Evolutionary conservation across 116 monocot species (phyloP).

Genomic region (Dioscorea cayenensis): DNA sequence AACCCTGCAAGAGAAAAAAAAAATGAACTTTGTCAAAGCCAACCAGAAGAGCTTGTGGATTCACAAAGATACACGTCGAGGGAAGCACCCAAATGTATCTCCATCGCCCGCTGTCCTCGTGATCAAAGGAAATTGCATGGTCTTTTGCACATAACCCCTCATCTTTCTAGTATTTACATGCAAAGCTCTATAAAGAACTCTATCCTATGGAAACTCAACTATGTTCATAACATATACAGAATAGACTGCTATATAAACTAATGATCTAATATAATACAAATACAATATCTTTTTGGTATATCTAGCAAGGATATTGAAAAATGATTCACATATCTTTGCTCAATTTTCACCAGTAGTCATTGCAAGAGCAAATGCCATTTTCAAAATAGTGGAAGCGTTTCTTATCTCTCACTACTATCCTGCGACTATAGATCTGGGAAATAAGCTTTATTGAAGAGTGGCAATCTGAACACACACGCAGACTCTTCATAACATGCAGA

Average conservation of each 20-base stretch:
- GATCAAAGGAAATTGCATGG: no score
- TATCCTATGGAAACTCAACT: no score
- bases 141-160: no score
- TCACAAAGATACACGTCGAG: background rate
- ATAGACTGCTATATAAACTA: no score
- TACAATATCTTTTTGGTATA: no score
- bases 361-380: conserved; percentile 62
- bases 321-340: background rate
- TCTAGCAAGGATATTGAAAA: background rate
- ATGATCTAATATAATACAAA: no score
- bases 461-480: conserved; percentile 62
- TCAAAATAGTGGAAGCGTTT: conserved; percentile 79
- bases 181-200: no score
- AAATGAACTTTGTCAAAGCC: background rate
- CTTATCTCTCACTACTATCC: conserved; percentile 60
- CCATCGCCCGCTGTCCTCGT: no score
- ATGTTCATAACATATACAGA: no score
- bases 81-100: no score
- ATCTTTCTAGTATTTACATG: no score
- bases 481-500: conserved; percentile 48
- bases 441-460: conserved; percentile 59
- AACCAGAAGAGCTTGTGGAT: background rate
- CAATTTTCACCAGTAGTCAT: conserved; percentile 59
- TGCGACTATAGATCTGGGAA: conserved; percentile 45
- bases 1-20: background rate